phyloP scores from a whole-genome alignment of 345 rosid genomes.

The Salix exigua region DNA sequence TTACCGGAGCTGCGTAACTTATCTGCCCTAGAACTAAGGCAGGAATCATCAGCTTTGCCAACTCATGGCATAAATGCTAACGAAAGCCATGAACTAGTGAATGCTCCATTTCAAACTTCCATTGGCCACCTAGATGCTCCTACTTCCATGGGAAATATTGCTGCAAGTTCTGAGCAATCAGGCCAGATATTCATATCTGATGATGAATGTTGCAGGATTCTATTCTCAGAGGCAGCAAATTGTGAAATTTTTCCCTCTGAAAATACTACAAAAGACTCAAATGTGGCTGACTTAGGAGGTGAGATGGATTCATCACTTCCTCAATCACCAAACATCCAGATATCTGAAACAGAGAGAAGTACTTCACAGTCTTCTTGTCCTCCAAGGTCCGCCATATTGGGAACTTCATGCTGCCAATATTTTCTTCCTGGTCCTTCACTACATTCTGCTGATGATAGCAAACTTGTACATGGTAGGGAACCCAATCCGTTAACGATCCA shows the following conservation, averaged over 20 bases:
- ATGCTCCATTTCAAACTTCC: constrained; percentile 44
- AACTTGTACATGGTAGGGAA: constrained; percentile 32
- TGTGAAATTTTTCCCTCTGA: constrained; percentile 39
- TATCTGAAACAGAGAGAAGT: constrained; percentile 37
- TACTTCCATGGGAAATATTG: constrained; percentile 41
- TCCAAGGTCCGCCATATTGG: constrained; percentile 41
- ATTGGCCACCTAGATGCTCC: constrained; percentile 34
- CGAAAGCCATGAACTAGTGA: constrained; percentile 40
- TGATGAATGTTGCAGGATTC: constrained; percentile 80
- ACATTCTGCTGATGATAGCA: constrained; percentile 32
- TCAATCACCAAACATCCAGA: constrained; percentile 36
- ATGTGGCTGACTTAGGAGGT: constrained; percentile 33
- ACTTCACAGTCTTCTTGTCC: constrained; percentile 39
- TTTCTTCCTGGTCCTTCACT: constrained; percentile 32
- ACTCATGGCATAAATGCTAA: constrained; percentile 37
- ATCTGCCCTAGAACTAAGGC: constrained; percentile 45
- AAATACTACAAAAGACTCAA: constrained; percentile 35
- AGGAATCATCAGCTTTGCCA: constrained; percentile 45
- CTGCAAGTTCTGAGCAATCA: constrained; percentile 32
- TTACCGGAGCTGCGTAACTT: constrained; percentile 41
- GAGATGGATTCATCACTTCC: constrained; percentile 28
- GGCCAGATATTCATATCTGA: constrained; percentile 65
- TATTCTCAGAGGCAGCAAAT: constrained; percentile 57
- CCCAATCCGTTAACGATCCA: constrained; percentile 34
- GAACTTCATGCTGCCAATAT: constrained; percentile 44